Evolutionary conservation across 371 early-diverging fungal genomes (phyloP).

Genomic region (Haplosporangium sp.): DNA sequence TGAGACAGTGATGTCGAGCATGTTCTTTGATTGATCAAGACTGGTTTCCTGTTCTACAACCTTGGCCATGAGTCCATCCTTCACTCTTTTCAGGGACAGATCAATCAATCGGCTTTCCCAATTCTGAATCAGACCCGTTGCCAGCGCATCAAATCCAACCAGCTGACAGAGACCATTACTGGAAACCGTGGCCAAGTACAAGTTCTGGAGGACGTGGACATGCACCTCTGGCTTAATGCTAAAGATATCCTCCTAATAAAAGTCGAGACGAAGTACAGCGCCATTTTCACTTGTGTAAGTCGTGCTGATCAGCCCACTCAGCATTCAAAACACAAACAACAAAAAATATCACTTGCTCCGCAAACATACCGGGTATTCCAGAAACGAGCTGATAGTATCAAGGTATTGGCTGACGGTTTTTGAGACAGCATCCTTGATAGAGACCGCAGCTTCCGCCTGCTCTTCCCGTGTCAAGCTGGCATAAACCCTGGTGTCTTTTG

Average conservation of each 20-base stretch:
- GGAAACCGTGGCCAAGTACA: conserved; percentile 27
- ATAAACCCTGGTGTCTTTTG: conserved; percentile 29
- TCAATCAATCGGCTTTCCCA: conserved; percentile 44
- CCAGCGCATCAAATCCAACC: conserved; percentile 38
- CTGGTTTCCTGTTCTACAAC: conserved; percentile 24
- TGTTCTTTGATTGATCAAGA: too few species aligned
- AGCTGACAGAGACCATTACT: conserved; percentile 35
- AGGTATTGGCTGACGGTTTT: conserved; percentile 34
- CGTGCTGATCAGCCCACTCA: too few species aligned
- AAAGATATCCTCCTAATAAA: conserved; percentile 31
- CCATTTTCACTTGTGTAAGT: too few species aligned
- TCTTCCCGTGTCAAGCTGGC: conserved; percentile 32
- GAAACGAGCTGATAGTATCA: conserved; percentile 34
- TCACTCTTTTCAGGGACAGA: conserved; percentile 18
- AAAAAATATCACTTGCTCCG: too few species aligned
- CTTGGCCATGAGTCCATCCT: conserved; percentile 21
- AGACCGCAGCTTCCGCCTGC: conserved; percentile 17
- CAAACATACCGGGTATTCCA: conserved; percentile 51
- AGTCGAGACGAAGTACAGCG: too few species aligned
- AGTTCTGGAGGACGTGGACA: conserved; percentile 38
- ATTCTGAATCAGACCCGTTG: conserved; percentile 36
- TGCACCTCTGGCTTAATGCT: conserved; percentile 41
- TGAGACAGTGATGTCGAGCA: background rate
- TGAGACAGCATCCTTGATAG: conserved; percentile 33
- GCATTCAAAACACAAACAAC: background rate